Evolutionary conservation across 2,329 filamentous ascomycete genomes (phyloP).

Genomic region (Macrophomina phaseolina): DNA sequence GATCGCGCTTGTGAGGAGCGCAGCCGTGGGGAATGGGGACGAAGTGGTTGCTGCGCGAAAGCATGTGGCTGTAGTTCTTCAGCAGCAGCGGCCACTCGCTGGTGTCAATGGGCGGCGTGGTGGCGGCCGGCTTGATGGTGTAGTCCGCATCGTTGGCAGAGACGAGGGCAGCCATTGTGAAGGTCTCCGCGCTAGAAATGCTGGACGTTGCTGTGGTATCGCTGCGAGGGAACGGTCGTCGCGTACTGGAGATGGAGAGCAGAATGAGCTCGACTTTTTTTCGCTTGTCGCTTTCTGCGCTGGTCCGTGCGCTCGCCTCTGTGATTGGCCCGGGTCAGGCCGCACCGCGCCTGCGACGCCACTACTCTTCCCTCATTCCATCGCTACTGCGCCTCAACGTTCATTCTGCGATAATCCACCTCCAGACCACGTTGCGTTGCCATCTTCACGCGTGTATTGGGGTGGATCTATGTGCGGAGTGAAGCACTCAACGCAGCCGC

Average conservation of each 20-base stretch:
- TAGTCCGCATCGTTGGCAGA: conserved; percentile 68
- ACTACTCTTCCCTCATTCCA: neutral
- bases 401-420: conserved; percentile 34
- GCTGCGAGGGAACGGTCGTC: conserved; percentile 17
- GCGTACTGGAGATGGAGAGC: conserved; percentile 16
- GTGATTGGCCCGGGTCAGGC: neutral
- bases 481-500: conserved; percentile 43
- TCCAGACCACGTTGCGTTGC: conserved; percentile 39
- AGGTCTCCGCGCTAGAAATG: conserved; percentile 24
- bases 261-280: conserved; percentile 27
- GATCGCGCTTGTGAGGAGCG: conserved; percentile 87
- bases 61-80: conserved; percentile 95
- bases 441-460: conserved; percentile 48
- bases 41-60: conserved; percentile 93
- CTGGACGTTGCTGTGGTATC: conserved; percentile 27
- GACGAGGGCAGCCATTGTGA: conserved; percentile 29
- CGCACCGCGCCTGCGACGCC: neutral
- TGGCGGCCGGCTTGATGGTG: conserved; percentile 88
- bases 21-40: conserved; percentile 95
- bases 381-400: no score
- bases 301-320: conserved; percentile 18
- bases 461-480: conserved; percentile 50
- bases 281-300: conserved; percentile 17
- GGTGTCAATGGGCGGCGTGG: conserved; percentile 77
- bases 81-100: conserved; percentile 91